These are phyloP conservation scores for Leccinum arenicola DNA, from an alignment of 768 basidiomycete species.

Conservation along the genomic window DNA sequence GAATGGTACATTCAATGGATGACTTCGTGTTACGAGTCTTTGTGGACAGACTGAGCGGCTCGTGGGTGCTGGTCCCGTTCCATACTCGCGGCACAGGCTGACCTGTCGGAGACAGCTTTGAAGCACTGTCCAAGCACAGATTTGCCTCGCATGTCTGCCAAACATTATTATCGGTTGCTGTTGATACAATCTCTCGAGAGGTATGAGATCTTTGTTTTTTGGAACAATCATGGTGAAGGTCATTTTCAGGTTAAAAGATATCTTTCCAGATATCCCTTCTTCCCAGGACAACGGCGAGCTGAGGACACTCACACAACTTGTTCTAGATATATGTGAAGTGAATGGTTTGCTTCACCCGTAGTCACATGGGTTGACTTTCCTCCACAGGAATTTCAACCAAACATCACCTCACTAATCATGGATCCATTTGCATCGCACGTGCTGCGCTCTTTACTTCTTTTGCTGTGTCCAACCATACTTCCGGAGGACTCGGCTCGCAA, in stretches of 20 bases:
- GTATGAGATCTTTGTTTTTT: slow-evolving; percentile 33
- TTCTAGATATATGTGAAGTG: slow-evolving; percentile 66
- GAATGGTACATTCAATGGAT: slow-evolving; percentile 91
- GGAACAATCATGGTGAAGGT: neutral
- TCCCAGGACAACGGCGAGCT: slow-evolving; percentile 61
- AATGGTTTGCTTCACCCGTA: slow-evolving; percentile 14
- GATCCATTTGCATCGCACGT: slow-evolving; percentile 93
- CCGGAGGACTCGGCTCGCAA: slow-evolving; percentile 37
- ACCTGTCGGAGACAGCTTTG: slow-evolving; percentile 45
- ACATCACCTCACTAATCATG: slow-evolving; percentile 63
- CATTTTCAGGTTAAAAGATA: slow-evolving; percentile 46
- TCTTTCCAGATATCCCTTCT: slow-evolving; percentile 48
- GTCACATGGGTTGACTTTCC: slow-evolving; percentile 15
- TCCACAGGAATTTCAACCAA: slow-evolving; percentile 65
- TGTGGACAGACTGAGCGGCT: slow-evolving; percentile 80
- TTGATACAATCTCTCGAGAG: slow-evolving; percentile 67
- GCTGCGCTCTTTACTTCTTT: slow-evolving; percentile 70
- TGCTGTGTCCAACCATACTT: slow-evolving; percentile 65
- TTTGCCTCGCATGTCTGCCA: slow-evolving; percentile 97
- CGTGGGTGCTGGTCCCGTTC: slow-evolving; percentile 52
- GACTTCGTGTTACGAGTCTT: slow-evolving; percentile 94
- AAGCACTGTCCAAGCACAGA: slow-evolving; percentile 66
- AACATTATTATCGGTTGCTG: slow-evolving; percentile 71
- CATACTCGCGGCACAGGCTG: slow-evolving; percentile 6
- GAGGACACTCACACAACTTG: slow-evolving; percentile 58